Evolutionary conservation across 83 land plant species (phyloP).

Genomic region (Picea mariana): DNA sequence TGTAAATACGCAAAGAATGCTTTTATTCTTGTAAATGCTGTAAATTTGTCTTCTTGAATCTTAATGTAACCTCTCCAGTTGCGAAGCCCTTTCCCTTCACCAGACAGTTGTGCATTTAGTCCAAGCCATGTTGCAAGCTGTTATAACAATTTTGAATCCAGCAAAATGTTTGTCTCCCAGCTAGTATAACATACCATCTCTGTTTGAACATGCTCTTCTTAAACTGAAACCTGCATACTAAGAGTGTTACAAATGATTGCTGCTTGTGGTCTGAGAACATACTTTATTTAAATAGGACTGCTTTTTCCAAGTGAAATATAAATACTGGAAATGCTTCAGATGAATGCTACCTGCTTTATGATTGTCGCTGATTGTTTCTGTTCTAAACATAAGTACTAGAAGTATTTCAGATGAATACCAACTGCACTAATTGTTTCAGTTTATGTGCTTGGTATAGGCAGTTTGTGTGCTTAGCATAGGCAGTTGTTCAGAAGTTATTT

Average conservation of each 20-base stretch:
- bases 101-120: not conserved
- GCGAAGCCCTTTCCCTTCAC: not conserved
- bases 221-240: not conserved
- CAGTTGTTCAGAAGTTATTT: not conserved
- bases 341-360: constrained; percentile 2
- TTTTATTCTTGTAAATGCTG: not conserved
- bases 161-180: too few relatives aligned
- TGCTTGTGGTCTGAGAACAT: not conserved
- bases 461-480: not conserved
- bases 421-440: constrained; percentile 1
- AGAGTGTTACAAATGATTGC: not conserved
- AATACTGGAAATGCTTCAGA: not conserved
- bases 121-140: too few relatives aligned
- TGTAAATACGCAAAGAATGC: not conserved
- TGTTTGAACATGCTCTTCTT: not conserved
- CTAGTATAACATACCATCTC: too few relatives aligned
- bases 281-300: not conserved
- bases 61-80: not conserved
- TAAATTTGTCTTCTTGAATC: not conserved
- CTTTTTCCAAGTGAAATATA: not conserved
- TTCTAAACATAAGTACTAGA: not conserved
- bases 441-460: not conserved
- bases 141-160: too few relatives aligned
- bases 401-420: not conserved
- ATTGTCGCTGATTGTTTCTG: constrained; percentile 11